These are phyloP conservation scores for Ogataea nakhonphanomensis DNA, from an alignment of 805 yeast genomes.

Conservation along the genomic window DNA sequence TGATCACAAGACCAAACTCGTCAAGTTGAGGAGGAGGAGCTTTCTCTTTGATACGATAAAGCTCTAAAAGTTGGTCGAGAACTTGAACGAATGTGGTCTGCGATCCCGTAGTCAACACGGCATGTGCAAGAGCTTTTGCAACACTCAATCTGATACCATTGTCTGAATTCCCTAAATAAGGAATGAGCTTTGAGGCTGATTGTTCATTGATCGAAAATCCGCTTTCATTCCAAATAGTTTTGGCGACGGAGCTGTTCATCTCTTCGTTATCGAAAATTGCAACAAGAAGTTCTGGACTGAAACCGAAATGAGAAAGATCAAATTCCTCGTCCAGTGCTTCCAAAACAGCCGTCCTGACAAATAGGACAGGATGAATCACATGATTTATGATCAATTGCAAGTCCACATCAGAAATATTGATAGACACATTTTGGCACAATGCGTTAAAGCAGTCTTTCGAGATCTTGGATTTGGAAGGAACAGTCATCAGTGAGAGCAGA, in stretches of 20 bases:
- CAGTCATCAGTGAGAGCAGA: slow-evolving; percentile 60
- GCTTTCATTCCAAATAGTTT: slow-evolving; percentile 84
- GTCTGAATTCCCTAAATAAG: slow-evolving; percentile 51
- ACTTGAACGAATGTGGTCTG: slow-evolving; percentile 30
- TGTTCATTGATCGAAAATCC: slow-evolving; percentile 42
- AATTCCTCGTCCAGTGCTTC: slow-evolving; percentile 87
- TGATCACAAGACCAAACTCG: slow-evolving; percentile 73
- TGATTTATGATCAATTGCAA: slow-evolving; percentile 53
- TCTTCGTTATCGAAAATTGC: slow-evolving; percentile 71
- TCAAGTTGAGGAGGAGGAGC: slow-evolving; percentile 80
- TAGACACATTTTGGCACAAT: slow-evolving; percentile 71
- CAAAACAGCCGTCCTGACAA: slow-evolving; percentile 74
- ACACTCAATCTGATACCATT: slow-evolving; percentile 69
- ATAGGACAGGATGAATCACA: slow-evolving; percentile 56
- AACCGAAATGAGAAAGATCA: slow-evolving; percentile 45
- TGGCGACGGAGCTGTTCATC: slow-evolving; percentile 59
- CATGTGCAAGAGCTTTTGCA: slow-evolving; percentile 66
- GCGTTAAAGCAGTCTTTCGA: slow-evolving; percentile 82
- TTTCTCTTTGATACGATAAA: slow-evolving; percentile 57
- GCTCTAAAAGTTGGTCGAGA: slow-evolving; percentile 44
- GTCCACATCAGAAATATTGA: slow-evolving; percentile 55
- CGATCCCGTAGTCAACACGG: slow-evolving; percentile 37
- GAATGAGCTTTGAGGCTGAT: slow-evolving; percentile 46
- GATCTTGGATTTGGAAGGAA: slow-evolving; percentile 74
- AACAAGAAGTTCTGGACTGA: slow-evolving; percentile 63